Percentiles rank a stretch among this genome's conserved stretches.
phyloP scores from a whole-genome alignment of 1,139 yeast genomes.

The Sugiyamaella castrensis region DNA sequence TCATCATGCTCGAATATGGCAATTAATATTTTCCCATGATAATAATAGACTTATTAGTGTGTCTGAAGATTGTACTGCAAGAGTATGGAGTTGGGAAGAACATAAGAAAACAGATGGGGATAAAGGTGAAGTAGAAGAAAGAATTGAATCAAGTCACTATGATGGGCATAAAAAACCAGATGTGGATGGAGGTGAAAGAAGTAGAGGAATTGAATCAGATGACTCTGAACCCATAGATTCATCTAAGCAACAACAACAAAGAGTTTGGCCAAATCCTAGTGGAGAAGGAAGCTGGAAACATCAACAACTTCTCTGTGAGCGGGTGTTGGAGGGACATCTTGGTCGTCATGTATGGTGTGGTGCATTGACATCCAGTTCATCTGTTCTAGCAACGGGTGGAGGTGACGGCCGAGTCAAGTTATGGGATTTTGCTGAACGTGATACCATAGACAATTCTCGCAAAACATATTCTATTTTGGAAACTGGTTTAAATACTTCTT shows the following conservation, averaged over 20 bases:
- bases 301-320: slow-evolving; percentile 43
- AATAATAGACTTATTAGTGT: slow-evolving; percentile 52
- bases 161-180: slow-evolving; percentile 1
- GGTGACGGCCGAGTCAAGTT: slow-evolving; percentile 80
- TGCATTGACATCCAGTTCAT: slow-evolving; percentile 45
- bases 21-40: slow-evolving; percentile 52
- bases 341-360: slow-evolving; percentile 91
- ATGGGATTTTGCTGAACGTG: slow-evolving; percentile 47
- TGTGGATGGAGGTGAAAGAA: neutral
- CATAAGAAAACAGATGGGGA: neutral
- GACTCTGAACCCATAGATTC: neutral
- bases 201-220: neutral
- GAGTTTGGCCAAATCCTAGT: too few relatives aligned
- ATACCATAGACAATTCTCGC: slow-evolving; percentile 34
- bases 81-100: slow-evolving; percentile 56
- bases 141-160: neutral
- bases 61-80: slow-evolving; percentile 88
- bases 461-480: slow-evolving; percentile 17
- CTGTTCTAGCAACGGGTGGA: slow-evolving; percentile 67
- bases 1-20: slow-evolving; percentile 93
- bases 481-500: slow-evolving; percentile 29
- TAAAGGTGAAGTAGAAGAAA: too few relatives aligned
- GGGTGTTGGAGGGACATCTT: slow-evolving; percentile 60
- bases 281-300: slow-evolving; percentile 21
- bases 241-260: neutral